Base-by-base conservation (phyloP, 352 stramenopile genomes). In the Plasmopara muralis region DNA sequence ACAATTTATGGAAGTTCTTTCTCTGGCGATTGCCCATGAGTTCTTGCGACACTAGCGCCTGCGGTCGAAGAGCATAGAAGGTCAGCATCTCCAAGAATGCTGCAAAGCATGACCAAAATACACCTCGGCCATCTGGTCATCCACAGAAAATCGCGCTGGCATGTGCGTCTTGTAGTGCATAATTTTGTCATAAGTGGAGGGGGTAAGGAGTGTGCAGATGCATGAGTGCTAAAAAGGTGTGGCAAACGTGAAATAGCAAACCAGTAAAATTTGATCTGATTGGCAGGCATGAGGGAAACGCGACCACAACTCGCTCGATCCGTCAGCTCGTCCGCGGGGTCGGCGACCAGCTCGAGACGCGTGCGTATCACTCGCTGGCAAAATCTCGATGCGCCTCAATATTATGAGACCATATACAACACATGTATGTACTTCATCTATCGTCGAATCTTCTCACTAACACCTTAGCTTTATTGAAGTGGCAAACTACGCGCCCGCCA, bases 101-200 rank as follows among this genome's bases (percentile, higher is more conserved):
- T 44, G n/a, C 9, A 29, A 6, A 40, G n/a, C 14, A 25, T 8
- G 16, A 46, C 1, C 10, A 16, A 35, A 10, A 47, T 62, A 25
- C 47, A 90, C 82, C 68, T 93, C 83, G 33, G 80, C 71, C 83
- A 93, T 93, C 65, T 93, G 83, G 60, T 93, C 83, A 40, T 93
- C 83, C 35, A 89, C 78, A 42, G 83, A 93, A 56, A 90, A 87
- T 45, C 83, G 80, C 56, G 77, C 77, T 14, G 83, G 83, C 62
- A 84, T 77, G 66, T 93, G 83, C 38, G 83, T 93, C 64, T 89
- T 89, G 67, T 93, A 93, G 59, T 93, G 82, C 76, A 90, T 91
- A 25, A 25, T 20, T 25, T 62, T 42, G 57, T 31, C 33, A 30
- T 41, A 6, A 41, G 13, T 41, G 7, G 9, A 15, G 14, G 7